Evolutionary conservation across 2,329 filamentous ascomycete genomes (phyloP).

Genomic region (Aspergillus aculeatinus): DNA sequence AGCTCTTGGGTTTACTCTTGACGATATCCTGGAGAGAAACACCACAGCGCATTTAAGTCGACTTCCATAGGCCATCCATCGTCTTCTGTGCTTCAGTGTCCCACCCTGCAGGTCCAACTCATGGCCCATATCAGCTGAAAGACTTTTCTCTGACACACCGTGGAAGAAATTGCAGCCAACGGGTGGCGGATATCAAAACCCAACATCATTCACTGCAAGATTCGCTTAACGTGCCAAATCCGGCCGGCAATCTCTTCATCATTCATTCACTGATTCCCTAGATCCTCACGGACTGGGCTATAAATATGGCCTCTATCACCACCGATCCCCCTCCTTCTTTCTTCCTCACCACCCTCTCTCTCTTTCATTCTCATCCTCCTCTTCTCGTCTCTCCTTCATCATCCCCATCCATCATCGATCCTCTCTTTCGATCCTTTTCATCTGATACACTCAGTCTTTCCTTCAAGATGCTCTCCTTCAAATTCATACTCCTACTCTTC

Average conservation of each 20-base stretch:
- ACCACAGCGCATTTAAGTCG: too few relatives aligned
- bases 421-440: not conserved
- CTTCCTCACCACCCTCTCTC: not conserved
- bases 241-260: not conserved
- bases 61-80: too few relatives aligned
- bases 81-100: too few relatives aligned
- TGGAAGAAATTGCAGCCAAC: too few relatives aligned
- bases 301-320: not conserved
- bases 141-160: too few relatives aligned
- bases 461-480: not conserved
- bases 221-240: too few relatives aligned
- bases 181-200: too few relatives aligned
- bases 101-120: too few relatives aligned
- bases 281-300: not conserved
- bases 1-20: too few relatives aligned
- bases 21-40: too few relatives aligned
- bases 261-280: not conserved
- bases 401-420: not conserved
- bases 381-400: not conserved
- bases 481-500: not conserved
- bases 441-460: not conserved
- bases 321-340: not conserved
- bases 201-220: too few relatives aligned
- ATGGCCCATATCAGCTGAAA: too few relatives aligned
- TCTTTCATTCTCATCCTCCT: not conserved